phyloP scores from a whole-genome alignment of 2,329 filamentous ascomycete species.

The Aspergillus sojae region DNA sequence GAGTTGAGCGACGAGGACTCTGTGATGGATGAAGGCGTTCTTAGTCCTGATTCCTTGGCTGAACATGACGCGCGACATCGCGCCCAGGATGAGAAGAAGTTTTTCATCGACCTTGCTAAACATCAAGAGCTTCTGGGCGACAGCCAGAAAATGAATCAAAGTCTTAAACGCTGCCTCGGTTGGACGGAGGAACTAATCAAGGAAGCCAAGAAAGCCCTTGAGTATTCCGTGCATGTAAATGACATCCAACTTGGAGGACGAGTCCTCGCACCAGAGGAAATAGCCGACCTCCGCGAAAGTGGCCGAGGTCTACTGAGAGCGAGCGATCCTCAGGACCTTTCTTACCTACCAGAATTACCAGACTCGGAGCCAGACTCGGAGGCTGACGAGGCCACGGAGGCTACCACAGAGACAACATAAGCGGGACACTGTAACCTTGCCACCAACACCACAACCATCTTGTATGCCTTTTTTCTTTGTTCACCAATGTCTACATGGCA shows the following conservation, averaged over 20 bases:
- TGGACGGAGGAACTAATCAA: slow-evolving; percentile 90
- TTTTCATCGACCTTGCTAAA: slow-evolving; percentile 83
- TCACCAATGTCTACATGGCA: not conserved
- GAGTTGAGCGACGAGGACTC: slow-evolving; percentile 45
- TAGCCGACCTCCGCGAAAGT: slow-evolving; percentile 37
- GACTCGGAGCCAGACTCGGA: slow-evolving; percentile 4
- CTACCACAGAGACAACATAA: not conserved
- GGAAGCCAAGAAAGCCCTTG: slow-evolving; percentile 83
- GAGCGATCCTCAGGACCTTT: not conserved
- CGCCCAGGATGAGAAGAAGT: slow-evolving; percentile 76
- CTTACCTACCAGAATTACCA: not conserved
- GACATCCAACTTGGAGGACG: slow-evolving; percentile 82
- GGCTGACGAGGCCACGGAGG: not conserved
- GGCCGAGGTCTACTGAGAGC: slow-evolving; percentile 39
- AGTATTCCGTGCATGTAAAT: slow-evolving; percentile 75
- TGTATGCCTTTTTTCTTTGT: slow-evolving; percentile 7
- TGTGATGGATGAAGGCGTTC: slow-evolving; percentile 39
- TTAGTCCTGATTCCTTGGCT: slow-evolving; percentile 37
- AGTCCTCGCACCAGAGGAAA: slow-evolving; percentile 72
- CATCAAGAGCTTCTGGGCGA: slow-evolving; percentile 88
- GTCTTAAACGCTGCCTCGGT: slow-evolving; percentile 82
- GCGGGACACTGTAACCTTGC: not conserved
- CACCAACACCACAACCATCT: not conserved
- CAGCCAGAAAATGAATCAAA: slow-evolving; percentile 94
- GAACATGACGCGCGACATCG: slow-evolving; percentile 56